Evolutionary conservation across 2,329 filamentous ascomycete species (phyloP).

Genomic region (Pseudocercospora fijiensis): DNA sequence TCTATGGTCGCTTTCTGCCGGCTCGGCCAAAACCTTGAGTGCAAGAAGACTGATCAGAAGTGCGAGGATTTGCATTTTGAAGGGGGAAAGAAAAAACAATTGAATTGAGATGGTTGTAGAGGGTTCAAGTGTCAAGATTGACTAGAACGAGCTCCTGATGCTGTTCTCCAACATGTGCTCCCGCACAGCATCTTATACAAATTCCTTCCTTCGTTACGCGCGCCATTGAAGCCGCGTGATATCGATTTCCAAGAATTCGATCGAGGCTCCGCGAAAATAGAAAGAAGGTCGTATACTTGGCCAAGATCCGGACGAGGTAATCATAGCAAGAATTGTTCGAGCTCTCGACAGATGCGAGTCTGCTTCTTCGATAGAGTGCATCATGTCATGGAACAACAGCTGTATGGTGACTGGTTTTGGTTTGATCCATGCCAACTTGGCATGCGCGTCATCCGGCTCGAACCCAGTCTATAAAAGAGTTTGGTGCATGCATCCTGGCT

Average conservation of each 20-base stretch:
- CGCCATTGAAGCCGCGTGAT: not conserved
- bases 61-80: not conserved
- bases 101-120: not conserved
- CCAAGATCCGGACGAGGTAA: not conserved
- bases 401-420: not conserved
- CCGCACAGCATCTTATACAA: not conserved
- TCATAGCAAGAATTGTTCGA: not conserved
- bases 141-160: not conserved
- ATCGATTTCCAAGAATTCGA: not conserved
- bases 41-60: not conserved
- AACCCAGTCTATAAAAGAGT: not conserved
- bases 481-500: not conserved
- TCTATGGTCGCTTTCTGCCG: no score
- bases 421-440: not conserved
- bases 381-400: not conserved
- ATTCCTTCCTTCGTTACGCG: no score
- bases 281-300: not conserved
- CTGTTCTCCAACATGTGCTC: not conserved
- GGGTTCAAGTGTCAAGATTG: not conserved
- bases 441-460: not conserved
- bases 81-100: not conserved
- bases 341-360: not conserved
- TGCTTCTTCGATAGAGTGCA: not conserved
- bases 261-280: not conserved
- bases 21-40: not conserved